Evolutionary conservation across 2,329 filamentous ascomycete genomes (phyloP).

Genomic region (Blastomyces parvus): DNA sequence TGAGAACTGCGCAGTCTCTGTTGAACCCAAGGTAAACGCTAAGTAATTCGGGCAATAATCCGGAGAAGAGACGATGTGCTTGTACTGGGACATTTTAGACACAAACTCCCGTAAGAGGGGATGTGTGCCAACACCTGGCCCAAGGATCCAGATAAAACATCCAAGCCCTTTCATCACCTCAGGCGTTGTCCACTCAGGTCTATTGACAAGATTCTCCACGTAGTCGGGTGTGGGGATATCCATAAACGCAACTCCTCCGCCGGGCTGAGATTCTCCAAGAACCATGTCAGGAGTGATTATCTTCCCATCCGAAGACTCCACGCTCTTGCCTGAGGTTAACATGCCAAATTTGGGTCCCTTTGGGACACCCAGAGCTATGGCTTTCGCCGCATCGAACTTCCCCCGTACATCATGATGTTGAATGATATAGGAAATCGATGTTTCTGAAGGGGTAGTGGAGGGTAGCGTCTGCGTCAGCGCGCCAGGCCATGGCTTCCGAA

Average conservation of each 20-base stretch:
- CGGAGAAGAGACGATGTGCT: slow-evolving; percentile 68
- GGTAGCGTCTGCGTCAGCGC: slow-evolving; percentile 58
- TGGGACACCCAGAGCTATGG: slow-evolving; percentile 54
- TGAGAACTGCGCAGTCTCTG: slow-evolving; percentile 58
- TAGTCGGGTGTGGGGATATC: slow-evolving; percentile 67
- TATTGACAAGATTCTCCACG: slow-evolving; percentile 56
- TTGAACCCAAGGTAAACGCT: slow-evolving; percentile 56
- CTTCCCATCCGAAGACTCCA: slow-evolving; percentile 55
- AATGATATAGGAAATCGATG: slow-evolving; percentile 78
- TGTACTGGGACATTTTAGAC: slow-evolving; percentile 46
- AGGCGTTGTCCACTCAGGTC: slow-evolving; percentile 60
- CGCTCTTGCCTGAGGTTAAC: slow-evolving; percentile 55
- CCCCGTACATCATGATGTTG: slow-evolving; percentile 67
- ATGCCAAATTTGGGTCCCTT: slow-evolving; percentile 49
- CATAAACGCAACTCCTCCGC: slow-evolving; percentile 66
- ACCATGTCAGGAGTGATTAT: slow-evolving; percentile 81
- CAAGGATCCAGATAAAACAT: slow-evolving; percentile 73
- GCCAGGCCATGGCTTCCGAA: slow-evolving; percentile 70
- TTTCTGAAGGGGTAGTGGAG: slow-evolving; percentile 52
- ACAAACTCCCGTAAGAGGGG: slow-evolving; percentile 61
- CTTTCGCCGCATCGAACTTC: slow-evolving; percentile 62
- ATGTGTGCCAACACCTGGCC: slow-evolving; percentile 55
- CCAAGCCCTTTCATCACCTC: slow-evolving; percentile 58
- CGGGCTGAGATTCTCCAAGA: slow-evolving; percentile 55
- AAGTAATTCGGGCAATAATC: slow-evolving; percentile 70